Conservation (phyloP, 345 rosid genomes). For the Cardamine resedifolia region DNA sequence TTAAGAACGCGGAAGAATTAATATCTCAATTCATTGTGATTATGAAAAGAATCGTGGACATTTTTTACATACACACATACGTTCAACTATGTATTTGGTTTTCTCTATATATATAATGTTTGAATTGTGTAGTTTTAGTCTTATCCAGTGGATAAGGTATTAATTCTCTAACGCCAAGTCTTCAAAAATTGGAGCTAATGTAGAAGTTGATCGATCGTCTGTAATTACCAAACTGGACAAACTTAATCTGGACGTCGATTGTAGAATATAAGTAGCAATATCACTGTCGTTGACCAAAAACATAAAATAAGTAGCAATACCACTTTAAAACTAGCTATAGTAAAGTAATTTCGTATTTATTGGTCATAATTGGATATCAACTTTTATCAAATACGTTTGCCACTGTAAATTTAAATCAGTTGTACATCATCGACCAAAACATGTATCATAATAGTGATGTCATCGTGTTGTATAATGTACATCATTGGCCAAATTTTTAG, state of each 20-base stretch:
- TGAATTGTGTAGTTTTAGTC: not conserved
- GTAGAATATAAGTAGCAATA: not conserved
- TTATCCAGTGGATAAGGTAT: slow-evolving; percentile 12
- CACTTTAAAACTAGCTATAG: not conserved
- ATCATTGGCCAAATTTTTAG: no score
- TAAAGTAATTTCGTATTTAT: not conserved
- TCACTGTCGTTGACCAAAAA: not conserved
- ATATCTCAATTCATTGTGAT: slow-evolving; percentile 7
- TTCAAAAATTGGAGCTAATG: slow-evolving; percentile 1
- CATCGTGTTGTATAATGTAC: not conserved
- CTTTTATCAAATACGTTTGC: not conserved
- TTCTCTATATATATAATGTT: not conserved
- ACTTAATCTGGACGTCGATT: not conserved
- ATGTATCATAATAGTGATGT: not conserved
- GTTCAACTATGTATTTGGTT: not conserved
- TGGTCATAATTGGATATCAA: not conserved
- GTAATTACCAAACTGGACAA: not conserved
- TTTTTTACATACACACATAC: slow-evolving; percentile 12
- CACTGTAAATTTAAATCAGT: not conserved
- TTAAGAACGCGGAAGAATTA: not conserved
- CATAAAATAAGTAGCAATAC: not conserved
- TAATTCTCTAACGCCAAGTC: slow-evolving; percentile 1
- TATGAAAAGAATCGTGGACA: slow-evolving; percentile 35
- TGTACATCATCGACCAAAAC: not conserved
- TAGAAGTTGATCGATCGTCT: not conserved